phyloP scores from a whole-genome alignment of 345 rosid genomes.

The Boechera divaricarpa region DNA sequence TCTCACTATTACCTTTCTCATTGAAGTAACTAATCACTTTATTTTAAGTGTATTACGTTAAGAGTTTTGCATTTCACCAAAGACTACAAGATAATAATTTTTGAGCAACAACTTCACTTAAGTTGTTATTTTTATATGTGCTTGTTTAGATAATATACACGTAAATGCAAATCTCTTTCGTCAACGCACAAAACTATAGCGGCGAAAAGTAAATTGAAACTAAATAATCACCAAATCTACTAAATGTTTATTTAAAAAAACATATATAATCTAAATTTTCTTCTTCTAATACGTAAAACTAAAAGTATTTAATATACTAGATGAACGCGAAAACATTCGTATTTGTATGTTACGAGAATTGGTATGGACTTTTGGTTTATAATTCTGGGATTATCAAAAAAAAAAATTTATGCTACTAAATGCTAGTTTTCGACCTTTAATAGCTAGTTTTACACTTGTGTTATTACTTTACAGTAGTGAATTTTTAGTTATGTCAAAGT shows the following conservation, averaged over 20 bases:
- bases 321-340: too few relatives aligned
- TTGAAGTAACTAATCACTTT: constrained; percentile 33
- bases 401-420: too few relatives aligned
- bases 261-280: too few relatives aligned
- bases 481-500: too few relatives aligned
- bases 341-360: too few relatives aligned
- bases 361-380: too few relatives aligned
- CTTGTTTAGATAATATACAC: constrained; percentile 12
- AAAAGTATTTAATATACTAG: too few relatives aligned
- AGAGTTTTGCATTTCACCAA: constrained; percentile 9
- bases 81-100: not conserved
- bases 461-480: too few relatives aligned
- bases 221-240: not conserved
- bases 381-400: too few relatives aligned
- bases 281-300: too few relatives aligned
- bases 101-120: constrained; percentile 40
- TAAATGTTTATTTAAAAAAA: not conserved
- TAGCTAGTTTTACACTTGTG: too few relatives aligned
- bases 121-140: constrained; percentile 5
- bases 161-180: constrained; percentile 7
- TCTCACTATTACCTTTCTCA: constrained; percentile 20
- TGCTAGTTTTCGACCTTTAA: too few relatives aligned
- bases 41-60: constrained; percentile 7
- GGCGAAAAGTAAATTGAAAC: not conserved
- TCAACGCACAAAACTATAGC: not conserved